Evolutionary conservation across 139 green algal species (phyloP).

Genomic region (Chloropicon primus): DNA sequence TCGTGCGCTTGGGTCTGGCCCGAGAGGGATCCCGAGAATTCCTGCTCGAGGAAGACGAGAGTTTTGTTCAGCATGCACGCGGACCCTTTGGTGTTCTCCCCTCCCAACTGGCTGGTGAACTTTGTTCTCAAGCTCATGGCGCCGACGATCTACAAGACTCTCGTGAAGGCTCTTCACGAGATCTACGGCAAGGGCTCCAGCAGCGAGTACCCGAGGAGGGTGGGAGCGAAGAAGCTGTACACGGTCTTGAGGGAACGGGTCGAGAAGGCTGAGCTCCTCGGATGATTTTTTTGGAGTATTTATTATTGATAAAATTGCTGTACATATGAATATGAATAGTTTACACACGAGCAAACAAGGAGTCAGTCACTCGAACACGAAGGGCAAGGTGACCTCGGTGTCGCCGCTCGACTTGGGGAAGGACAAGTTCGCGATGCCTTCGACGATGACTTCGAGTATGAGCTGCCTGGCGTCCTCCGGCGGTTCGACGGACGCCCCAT

Average conservation of each 20-base stretch:
- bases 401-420: background rate
- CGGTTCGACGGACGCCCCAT: background rate
- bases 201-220: background rate
- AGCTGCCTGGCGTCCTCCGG: slow-evolving; percentile 1
- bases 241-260: background rate
- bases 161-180: background rate
- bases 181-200: background rate
- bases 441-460: slow-evolving; percentile 7
- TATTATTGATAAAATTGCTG: background rate
- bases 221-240: background rate
- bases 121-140: background rate
- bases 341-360: background rate
- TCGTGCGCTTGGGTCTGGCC: background rate
- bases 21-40: background rate
- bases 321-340: background rate
- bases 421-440: background rate
- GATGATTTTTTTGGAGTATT: background rate
- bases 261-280: background rate
- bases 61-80: background rate
- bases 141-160: background rate
- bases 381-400: background rate
- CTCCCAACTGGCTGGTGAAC: background rate
- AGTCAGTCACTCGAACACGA: slow-evolving; percentile 14
- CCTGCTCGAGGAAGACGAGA: background rate
- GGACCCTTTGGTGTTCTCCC: background rate